These are phyloP conservation scores for Tetraselmis chui DNA, from an alignment of 139 green algal genomes.

Conservation along the genomic window DNA sequence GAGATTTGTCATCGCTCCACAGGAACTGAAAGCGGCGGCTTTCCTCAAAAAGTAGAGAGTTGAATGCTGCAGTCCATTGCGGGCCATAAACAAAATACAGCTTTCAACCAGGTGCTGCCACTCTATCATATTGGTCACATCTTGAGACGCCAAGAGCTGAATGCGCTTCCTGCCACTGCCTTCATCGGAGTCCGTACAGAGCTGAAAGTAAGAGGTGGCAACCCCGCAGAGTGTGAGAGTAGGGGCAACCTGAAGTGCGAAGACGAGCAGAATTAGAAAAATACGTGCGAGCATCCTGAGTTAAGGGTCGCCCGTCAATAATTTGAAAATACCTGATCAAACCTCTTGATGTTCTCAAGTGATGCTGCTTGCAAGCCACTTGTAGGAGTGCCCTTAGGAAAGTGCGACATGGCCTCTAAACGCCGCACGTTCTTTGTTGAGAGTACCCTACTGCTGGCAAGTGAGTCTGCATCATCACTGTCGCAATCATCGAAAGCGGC, in stretches of 20 bases:
- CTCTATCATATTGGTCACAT: not conserved
- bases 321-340: too few species aligned
- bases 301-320: too few species aligned
- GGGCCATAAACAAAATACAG: not conserved
- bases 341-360: too few species aligned
- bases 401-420: too few species aligned
- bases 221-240: not conserved
- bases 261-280: too few species aligned
- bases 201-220: not conserved
- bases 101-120: not conserved
- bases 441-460: too few species aligned
- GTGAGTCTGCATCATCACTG: too few species aligned
- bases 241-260: not conserved
- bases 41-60: not conserved
- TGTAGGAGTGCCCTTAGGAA: too few species aligned
- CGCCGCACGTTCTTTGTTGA: too few species aligned
- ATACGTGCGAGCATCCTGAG: too few species aligned
- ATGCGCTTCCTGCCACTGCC: not conserved
- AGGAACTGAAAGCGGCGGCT: not conserved
- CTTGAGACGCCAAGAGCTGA: not conserved
- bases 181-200: not conserved
- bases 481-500: too few species aligned
- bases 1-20: not conserved
- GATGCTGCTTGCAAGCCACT: too few species aligned
- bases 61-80: not conserved